These are phyloP conservation scores for Breviolum minutum DNA, from an alignment of 73 alveolate genomes.

Conservation along the genomic window DNA sequence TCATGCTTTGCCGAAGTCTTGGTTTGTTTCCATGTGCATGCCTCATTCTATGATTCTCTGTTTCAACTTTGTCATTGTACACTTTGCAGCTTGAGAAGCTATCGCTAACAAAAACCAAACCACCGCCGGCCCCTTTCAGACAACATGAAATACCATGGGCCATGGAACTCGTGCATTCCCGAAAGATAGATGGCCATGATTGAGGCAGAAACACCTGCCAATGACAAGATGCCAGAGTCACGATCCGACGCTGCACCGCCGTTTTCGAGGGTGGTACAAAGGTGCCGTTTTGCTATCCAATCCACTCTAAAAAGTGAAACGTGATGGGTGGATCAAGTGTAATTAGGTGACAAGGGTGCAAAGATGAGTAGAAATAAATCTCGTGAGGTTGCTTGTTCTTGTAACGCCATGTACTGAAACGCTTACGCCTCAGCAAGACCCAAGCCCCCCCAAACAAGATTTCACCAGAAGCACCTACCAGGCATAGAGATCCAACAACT, in stretches of 20 bases:
- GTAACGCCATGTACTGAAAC: too few relatives aligned
- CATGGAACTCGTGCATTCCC: background rate
- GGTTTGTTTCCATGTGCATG: too few relatives aligned
- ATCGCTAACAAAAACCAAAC: too few relatives aligned
- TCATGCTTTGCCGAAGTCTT: too few relatives aligned
- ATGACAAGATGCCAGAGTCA: background rate
- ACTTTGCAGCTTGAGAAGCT: too few relatives aligned
- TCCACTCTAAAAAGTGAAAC: background rate
- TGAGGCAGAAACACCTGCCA: background rate
- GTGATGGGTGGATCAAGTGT: background rate
- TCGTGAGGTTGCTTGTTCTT: too few relatives aligned
- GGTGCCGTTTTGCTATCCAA: background rate
- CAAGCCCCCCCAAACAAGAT: background rate
- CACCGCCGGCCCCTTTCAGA: background rate
- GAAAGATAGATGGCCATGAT: constrained; percentile 13
- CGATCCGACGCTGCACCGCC: background rate
- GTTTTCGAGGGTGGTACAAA: too few relatives aligned
- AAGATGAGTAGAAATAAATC: too few relatives aligned
- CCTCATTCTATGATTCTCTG: too few relatives aligned
- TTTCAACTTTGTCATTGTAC: too few relatives aligned
- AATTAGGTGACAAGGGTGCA: background rate
- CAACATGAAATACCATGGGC: background rate
- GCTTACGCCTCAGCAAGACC: background rate
- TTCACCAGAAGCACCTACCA: constrained; percentile 8
- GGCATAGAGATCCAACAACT: constrained; percentile 33